Evolutionary conservation across 176 grass and related monocot species (phyloP), one percentile per base, ranked within the genome.

Genomic region (Saccharum spontaneum): DNA sequence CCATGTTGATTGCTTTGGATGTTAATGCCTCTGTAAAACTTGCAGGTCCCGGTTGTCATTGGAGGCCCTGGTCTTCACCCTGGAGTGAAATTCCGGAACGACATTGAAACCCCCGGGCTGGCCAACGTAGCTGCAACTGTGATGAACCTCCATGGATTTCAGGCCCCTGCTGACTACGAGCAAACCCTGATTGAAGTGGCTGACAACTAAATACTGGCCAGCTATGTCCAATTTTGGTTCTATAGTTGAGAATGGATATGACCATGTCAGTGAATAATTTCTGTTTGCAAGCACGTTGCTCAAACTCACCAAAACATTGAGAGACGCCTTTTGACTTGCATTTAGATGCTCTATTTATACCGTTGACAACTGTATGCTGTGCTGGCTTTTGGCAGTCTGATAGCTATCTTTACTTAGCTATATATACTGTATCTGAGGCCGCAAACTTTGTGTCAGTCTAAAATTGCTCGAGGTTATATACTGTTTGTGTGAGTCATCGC

Each of bases 11-110:
- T 8, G 6, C 36, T 46, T 74, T 38, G 0, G 46, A 37, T 89
- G 61, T 23, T 68, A 88, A 85, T 46, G 6, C 34, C 5, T 73
- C 5, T 72, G 41, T 63, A 72, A 81, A 68, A 84, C 44, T 37
- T 91, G 26, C 88, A 99, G 97, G 97, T 99, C 9, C 97, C 97
- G 2, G 88, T 99, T 90, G 97, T 93, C 31, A 96, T 99, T 49
- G 97, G 97, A 71, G 97, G 97, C 60, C 97, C 93, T 12, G 97
- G 97, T 57, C 90, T 99, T 49, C 79, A 80, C 49, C 79, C 88
- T 3, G 93, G 97, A 64, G 90, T 89, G 70, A 96, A 75, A 79
- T 96, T 96, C 86, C 89, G 97, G 22, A 72, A 68, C 0, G 93
- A 99, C 54, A 66, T 99, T 41, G 24, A 92, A 28, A 89, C 37